Percentiles rank a stretch among this genome's conserved stretches.
Conservation (phyloP, 257 asterid genomes). For the Solanum pennellii region DNA sequence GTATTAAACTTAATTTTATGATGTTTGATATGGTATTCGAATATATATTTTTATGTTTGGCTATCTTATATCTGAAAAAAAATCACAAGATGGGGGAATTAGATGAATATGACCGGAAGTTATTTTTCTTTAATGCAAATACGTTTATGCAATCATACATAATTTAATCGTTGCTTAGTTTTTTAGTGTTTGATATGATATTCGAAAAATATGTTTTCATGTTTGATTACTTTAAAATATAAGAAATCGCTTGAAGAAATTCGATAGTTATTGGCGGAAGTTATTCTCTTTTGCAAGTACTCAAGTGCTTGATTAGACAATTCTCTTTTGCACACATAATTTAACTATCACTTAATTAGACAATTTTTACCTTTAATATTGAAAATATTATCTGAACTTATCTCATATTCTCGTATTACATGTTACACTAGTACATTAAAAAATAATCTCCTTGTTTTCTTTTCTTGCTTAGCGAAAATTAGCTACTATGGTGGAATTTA, state of each 20-base stretch:
- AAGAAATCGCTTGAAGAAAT: neutral
- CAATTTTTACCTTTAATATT: neutral
- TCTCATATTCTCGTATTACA: neutral
- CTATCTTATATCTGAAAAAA: neutral
- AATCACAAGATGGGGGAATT: too few species aligned
- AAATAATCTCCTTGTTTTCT: neutral
- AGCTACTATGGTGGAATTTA: neutral
- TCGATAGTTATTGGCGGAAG: neutral
- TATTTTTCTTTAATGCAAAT: too few species aligned
- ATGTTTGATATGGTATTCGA: neutral
- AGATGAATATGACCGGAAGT: too few species aligned
- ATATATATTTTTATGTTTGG: neutral
- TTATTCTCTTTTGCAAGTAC: neutral
- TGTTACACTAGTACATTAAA: neutral
- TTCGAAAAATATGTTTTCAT: neutral
- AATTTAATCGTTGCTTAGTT: neutral
- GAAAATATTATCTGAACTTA: neutral
- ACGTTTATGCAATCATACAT: too few species aligned
- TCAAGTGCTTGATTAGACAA: neutral
- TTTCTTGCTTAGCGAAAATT: neutral
- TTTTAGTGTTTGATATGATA: rapidly evolving
- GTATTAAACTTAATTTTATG: neutral
- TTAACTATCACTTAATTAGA: neutral
- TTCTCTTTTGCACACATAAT: neutral
- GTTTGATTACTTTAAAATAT: neutral